Evolutionary conservation across 371 early-diverging fungal species (phyloP).

Genomic region (Lichtheimia hyalospora): DNA sequence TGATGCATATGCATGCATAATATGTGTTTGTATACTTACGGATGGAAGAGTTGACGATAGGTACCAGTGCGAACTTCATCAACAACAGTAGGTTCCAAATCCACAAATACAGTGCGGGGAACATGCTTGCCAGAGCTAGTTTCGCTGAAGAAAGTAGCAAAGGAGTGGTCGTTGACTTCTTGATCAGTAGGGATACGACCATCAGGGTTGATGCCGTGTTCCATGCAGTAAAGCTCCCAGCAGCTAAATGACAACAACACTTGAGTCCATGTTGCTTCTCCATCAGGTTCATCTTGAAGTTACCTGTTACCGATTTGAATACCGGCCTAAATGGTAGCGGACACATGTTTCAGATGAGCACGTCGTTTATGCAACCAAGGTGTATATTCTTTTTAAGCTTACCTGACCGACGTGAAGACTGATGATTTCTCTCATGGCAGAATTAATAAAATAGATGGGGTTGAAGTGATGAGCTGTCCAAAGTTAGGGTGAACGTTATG

Average conservation of each 20-base stretch:
- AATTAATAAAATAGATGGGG: slow-evolving; percentile 8
- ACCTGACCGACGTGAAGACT: slow-evolving; percentile 96
- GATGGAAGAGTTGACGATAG: slow-evolving; percentile 98
- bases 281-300: slow-evolving; percentile 45
- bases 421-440: slow-evolving; percentile 94
- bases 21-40: slow-evolving; percentile 71
- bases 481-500: slow-evolving; percentile 15
- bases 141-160: slow-evolving; percentile 90
- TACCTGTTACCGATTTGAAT: slow-evolving; percentile 99
- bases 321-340: slow-evolving; percentile 68
- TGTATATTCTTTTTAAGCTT: neutral
- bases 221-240: slow-evolving; percentile 73
- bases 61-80: slow-evolving; percentile 96
- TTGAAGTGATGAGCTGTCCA: slow-evolving; percentile 11
- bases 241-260: too few relatives aligned
- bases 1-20: neutral
- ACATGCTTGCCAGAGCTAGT: slow-evolving; percentile 97
- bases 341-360: neutral
- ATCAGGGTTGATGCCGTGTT: slow-evolving; percentile 91
- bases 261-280: slow-evolving; percentile 22
- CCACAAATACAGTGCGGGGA: slow-evolving; percentile 97
- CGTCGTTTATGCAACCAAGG: neutral
- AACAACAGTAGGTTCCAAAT: slow-evolving; percentile 97
- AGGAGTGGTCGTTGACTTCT: slow-evolving; percentile 17
- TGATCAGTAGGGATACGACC: slow-evolving; percentile 71